Evolutionary conservation across 2,329 filamentous ascomycete genomes (phyloP).

Genomic region (Alternaria triticimaculans): DNA sequence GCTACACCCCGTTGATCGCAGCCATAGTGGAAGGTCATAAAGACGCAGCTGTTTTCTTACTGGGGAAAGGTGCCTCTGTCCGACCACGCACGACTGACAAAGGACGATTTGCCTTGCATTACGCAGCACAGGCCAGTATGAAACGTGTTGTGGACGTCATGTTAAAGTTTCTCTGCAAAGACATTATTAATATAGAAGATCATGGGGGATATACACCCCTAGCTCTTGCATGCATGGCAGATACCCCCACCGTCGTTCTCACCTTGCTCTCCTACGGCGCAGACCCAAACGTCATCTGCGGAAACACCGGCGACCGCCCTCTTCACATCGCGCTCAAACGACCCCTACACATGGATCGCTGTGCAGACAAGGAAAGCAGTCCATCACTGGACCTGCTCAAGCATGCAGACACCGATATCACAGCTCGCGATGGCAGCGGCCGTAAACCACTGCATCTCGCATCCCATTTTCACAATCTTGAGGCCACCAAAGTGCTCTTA

Average conservation of each 20-base stretch:
- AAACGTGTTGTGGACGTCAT: neutral
- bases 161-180: neutral
- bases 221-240: constrained; percentile 16
- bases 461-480: neutral
- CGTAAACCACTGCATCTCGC: constrained; percentile 9
- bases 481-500: neutral
- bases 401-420: neutral
- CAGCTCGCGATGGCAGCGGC: neutral
- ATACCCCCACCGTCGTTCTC: constrained; percentile 10
- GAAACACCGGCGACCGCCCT: constrained; percentile 12
- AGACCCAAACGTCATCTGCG: constrained; percentile 15
- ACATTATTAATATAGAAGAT: constrained; percentile 15
- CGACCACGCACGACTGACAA: constrained; percentile 1
- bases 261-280: constrained; percentile 27
- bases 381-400: constrained; percentile 17
- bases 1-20: constrained; percentile 23
- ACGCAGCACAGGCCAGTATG: constrained; percentile 12
- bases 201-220: constrained; percentile 18
- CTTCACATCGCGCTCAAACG: constrained; percentile 26
- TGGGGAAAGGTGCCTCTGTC: constrained; percentile 14
- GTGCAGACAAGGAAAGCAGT: neutral
- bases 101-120: constrained; percentile 18
- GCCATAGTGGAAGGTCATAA: constrained; percentile 19
- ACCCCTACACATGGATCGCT: neutral
- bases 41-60: constrained; percentile 16